Evolutionary conservation across 2,329 filamentous ascomycete species (phyloP), one percentile per base, ranked within the genome.

Genomic region (Claviceps spartinae): DNA sequence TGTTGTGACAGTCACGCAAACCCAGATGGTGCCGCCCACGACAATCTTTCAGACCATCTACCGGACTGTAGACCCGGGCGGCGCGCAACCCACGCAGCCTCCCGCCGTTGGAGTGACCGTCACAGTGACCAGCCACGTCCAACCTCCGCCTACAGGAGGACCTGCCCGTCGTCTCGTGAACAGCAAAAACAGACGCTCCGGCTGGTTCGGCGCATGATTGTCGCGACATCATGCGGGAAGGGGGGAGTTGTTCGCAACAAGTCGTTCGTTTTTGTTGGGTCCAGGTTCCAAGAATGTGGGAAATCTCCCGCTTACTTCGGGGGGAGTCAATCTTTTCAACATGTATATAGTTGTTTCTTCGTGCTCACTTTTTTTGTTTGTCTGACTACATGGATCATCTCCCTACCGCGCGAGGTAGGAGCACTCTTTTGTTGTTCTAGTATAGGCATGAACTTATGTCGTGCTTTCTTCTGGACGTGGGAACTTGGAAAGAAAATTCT

Each of bases 21-120:
- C 48, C 1, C 49, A 53, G 34, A 73, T 70, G 1, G 65, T 69
- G 46, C 62, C 63, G 7, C 62, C 69, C 1, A 64, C 62, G n/a
- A 69, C 71, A 1, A 62, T 70, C 8, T 54, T 67, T n/a, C 67
- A 65, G 0, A 62, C 68, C 22, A 66, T 67, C 54, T 62, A 61
- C 47, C 55, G 59, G 24, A 73, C 68, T n/a, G 60, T 69, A 14
- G 67, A 65, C 16, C 20, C 37, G 22, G 22, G 22, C 4, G 26
- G 20, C 24, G 16, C 42, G 13, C 9, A 26, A 11, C 5, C 46
- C 6, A 24, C 40, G 37, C 9, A 38, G 20, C 9, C 42, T n/a
- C 20, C 18, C 16, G 14, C 6, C 9, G 18, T 4, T 16, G 51
- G 37, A n/a, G 24, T 36, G 14, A 51, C 44, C 3, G 26, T 57